Percentiles rank a stretch among this genome's conserved stretches.
Evolutionary conservation across 148 eudicot species (phyloP).

Genomic region (Silene conica): DNA sequence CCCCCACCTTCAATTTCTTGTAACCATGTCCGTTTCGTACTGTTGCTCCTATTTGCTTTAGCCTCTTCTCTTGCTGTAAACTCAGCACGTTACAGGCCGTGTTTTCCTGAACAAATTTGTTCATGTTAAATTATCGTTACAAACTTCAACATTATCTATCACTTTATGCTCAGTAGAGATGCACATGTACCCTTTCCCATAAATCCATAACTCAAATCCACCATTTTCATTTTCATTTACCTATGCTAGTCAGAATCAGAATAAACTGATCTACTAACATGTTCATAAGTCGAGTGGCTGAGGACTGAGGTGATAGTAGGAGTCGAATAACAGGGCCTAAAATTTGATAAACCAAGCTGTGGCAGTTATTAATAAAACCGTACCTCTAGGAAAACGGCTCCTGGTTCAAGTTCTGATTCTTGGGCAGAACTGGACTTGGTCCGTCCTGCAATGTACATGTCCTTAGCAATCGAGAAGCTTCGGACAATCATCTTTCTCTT

Average conservation of each 20-base stretch:
- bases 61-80: conserved; percentile 39
- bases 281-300: too few species aligned
- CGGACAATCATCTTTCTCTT: conserved; percentile 40
- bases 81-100: conserved; percentile 27
- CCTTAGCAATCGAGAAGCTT: conserved; percentile 43
- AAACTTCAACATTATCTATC: too few species aligned
- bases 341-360: background rate
- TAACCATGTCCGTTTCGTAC: conserved; percentile 36
- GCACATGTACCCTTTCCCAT: too few species aligned
- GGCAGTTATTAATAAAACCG: background rate
- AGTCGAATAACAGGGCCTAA: too few species aligned
- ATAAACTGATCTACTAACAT: too few species aligned
- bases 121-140: background rate
- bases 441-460: conserved; percentile 33
- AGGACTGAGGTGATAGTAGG: too few species aligned
- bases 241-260: too few species aligned
- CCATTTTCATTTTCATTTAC: too few species aligned
- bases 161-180: too few species aligned
- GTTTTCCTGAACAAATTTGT: conserved; percentile 26
- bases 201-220: too few species aligned
- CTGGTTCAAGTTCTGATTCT: conserved; percentile 37
- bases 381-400: conserved; percentile 43
- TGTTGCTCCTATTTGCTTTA: conserved; percentile 51
- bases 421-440: conserved; percentile 5
- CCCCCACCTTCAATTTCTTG: conserved; percentile 36